phyloP scores from a whole-genome alignment of 2,329 filamentous ascomycete genomes.

The Fusarium armeniacum region DNA sequence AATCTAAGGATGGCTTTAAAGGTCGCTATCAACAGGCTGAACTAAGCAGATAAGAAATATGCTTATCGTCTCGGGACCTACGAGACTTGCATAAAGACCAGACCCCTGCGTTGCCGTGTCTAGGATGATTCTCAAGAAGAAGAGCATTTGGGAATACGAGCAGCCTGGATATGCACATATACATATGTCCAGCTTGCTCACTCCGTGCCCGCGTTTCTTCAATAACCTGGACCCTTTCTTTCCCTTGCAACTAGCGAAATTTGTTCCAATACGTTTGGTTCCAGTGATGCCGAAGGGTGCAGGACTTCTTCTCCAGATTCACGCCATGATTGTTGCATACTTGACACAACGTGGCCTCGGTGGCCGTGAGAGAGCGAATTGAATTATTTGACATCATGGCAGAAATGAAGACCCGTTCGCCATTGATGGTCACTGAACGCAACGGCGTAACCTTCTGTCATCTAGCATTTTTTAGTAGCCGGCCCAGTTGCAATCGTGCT shows the following conservation, averaged over 20 bases:
- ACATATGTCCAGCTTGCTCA: background rate
- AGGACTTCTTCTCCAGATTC: rapidly evolving
- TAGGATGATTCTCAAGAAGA: background rate
- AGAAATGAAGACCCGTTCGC: background rate
- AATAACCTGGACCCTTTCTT: background rate
- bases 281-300: background rate
- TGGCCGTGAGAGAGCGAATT: rapidly evolving
- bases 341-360: background rate
- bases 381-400: rapidly evolving
- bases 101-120: background rate
- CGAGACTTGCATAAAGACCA: background rate
- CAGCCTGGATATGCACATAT: background rate
- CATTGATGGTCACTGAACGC: rapidly evolving
- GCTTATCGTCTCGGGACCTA: background rate
- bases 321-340: background rate
- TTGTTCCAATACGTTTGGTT: background rate
- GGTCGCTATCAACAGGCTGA: background rate
- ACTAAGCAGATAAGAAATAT: constrained; percentile 14
- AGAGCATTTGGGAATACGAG: background rate
- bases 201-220: background rate
- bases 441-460: background rate
- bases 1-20: background rate
- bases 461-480: rapidly evolving
- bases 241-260: background rate
- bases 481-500: rapidly evolving